Evolutionary conservation across 176 grass and related monocot species (phyloP).

Genomic region (Hsuehochloa calcarea): DNA sequence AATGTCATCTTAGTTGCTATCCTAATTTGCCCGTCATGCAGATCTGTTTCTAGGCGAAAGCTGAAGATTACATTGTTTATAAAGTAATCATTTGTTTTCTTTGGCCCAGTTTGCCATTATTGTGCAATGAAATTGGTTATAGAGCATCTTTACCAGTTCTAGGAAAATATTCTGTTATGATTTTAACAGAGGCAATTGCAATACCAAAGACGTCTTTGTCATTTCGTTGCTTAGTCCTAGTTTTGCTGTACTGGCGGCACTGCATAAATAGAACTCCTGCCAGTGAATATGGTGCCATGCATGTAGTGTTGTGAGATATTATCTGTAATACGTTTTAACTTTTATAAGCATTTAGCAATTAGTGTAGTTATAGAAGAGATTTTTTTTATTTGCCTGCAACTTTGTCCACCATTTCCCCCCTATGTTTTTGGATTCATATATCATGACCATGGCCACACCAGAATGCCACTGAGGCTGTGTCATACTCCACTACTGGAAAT

Average conservation of each 20-base stretch:
- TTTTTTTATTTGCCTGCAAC: not conserved
- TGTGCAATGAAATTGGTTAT: not conserved
- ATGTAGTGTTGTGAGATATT: not conserved
- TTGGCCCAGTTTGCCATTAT: not conserved
- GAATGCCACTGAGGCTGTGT: not conserved
- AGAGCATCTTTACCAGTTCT: not conserved
- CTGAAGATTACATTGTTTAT: not conserved
- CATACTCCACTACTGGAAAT: not conserved
- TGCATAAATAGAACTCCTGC: not conserved
- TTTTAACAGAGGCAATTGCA: not conserved
- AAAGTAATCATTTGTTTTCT: not conserved
- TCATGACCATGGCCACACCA: not conserved
- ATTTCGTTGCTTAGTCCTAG: not conserved
- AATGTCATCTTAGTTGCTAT: not conserved
- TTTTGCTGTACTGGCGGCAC: not conserved
- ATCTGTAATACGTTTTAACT: not conserved
- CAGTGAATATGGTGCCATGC: not conserved
- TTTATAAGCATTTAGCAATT: not conserved
- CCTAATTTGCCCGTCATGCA: not conserved
- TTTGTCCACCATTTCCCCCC: not conserved
- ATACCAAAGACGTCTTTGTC: not conserved
- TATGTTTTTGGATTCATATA: not conserved
- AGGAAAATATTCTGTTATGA: not conserved
- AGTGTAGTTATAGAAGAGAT: not conserved
- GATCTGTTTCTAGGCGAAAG: slow-evolving; percentile 13